These are phyloP conservation scores for Vanrija sp. DNA, from an alignment of 1,284 basidiomycete genomes.

Conservation along the genomic window DNA sequence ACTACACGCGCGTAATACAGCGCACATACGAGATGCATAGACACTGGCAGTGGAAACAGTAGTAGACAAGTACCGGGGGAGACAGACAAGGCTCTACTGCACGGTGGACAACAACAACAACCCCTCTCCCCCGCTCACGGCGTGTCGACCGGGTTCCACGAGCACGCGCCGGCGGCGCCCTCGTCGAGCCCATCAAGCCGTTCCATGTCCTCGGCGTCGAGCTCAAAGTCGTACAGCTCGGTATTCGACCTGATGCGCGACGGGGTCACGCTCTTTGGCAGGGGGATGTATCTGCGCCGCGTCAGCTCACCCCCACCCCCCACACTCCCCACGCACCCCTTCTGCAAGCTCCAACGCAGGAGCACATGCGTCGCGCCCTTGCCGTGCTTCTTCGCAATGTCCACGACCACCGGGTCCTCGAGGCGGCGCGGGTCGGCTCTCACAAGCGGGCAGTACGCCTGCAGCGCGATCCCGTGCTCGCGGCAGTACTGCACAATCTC, in stretches of 20 bases:
- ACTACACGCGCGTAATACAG: no score
- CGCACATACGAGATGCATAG: background rate
- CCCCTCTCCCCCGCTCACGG: background rate
- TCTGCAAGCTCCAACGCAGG: slow-evolving; percentile 77
- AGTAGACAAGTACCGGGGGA: no score
- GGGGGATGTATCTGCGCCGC: slow-evolving; percentile 57
- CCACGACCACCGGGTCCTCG: slow-evolving; percentile 56
- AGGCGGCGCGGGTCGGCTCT: slow-evolving; percentile 55
- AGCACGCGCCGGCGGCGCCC: slow-evolving; percentile 59
- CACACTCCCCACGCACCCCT: slow-evolving; percentile 57
- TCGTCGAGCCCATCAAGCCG: slow-evolving; percentile 61
- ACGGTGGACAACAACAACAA: no score
- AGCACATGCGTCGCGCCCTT: slow-evolving; percentile 70
- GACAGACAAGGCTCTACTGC: background rate
- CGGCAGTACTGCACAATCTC: slow-evolving; percentile 73
- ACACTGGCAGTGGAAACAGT: background rate
- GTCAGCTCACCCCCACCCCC: slow-evolving; percentile 3
- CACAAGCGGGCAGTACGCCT: slow-evolving; percentile 74
- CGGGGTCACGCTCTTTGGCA: slow-evolving; percentile 71
- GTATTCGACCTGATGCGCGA: slow-evolving; percentile 66
- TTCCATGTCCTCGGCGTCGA: slow-evolving; percentile 61
- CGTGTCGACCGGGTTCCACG: slow-evolving; percentile 68
- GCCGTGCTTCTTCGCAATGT: slow-evolving; percentile 59
- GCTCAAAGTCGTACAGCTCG: slow-evolving; percentile 65
- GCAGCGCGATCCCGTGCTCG: slow-evolving; percentile 63